phyloP scores from a whole-genome alignment of 257 asterid species.

The Capsicum pubescens region DNA sequence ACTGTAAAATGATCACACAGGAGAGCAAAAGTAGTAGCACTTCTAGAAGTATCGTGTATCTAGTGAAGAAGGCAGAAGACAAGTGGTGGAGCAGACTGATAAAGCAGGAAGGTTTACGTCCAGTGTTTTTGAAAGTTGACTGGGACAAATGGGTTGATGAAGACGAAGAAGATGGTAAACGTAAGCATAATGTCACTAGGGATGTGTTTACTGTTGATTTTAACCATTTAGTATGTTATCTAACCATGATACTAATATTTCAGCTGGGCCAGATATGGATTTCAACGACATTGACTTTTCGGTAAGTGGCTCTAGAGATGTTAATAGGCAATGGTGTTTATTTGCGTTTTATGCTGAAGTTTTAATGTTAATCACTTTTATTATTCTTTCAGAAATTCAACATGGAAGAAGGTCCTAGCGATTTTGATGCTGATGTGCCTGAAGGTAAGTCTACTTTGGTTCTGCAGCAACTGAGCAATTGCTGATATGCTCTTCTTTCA shows the following conservation, averaged over 20 bases:
- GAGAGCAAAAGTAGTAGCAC: constrained; percentile 62
- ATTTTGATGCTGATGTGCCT: constrained; percentile 39
- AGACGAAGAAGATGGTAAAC: constrained; percentile 61
- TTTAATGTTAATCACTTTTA: not conserved
- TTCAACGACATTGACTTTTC: constrained; percentile 58
- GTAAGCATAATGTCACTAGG: constrained; percentile 34
- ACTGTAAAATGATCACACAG: constrained; percentile 40
- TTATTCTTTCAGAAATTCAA: constrained; percentile 48
- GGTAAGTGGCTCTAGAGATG: constrained; percentile 41
- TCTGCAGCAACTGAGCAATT: not conserved
- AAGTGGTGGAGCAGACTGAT: constrained; percentile 82
- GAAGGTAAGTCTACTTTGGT: constrained; percentile 41
- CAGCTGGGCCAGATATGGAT: constrained; percentile 55
- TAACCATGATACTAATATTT: constrained; percentile 30
- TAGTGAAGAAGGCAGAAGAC: constrained; percentile 75
- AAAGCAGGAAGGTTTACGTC: constrained; percentile 63
- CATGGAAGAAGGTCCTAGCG: constrained; percentile 50
- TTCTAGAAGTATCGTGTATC: constrained; percentile 55
- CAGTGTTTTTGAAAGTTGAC: constrained; percentile 71
- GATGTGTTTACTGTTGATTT: not conserved
- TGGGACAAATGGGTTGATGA: constrained; percentile 94
- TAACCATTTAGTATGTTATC: not conserved
- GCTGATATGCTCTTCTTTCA: not conserved
- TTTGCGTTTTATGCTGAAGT: not conserved
- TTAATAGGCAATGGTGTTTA: not conserved